Percentiles rank a stretch among this genome's conserved stretches.
Conservation (phyloP, 352 stramenopile genomes). For the Globisporangium irregulare region DNA sequence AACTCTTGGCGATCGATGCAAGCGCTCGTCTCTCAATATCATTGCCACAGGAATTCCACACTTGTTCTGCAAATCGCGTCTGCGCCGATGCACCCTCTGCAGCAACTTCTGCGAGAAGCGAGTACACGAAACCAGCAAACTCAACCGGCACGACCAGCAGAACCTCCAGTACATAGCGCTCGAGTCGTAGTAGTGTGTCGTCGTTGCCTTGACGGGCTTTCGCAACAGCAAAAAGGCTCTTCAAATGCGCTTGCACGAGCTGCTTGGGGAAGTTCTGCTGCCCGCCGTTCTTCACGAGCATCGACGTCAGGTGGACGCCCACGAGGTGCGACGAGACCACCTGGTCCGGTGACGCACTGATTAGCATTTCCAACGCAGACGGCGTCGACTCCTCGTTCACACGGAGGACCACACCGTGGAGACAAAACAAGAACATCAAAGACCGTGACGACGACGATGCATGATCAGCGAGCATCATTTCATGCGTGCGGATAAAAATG, state of each 20-base stretch:
- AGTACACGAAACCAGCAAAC: slow-evolving; percentile 46
- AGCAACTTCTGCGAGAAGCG: slow-evolving; percentile 31
- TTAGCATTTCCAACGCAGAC: slow-evolving; percentile 40
- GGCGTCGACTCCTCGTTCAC: slow-evolving; percentile 55
- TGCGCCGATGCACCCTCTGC: slow-evolving; percentile 13
- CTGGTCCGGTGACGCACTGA: neutral
- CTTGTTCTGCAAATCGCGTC: slow-evolving; percentile 18
- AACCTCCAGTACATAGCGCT: slow-evolving; percentile 46
- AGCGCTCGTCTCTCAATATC: slow-evolving; percentile 34
- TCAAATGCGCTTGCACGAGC: slow-evolving; percentile 65
- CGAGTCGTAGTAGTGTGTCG: neutral
- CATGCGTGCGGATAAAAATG: slow-evolving; percentile 74
- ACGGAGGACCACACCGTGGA: slow-evolving; percentile 54
- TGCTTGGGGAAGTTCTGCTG: slow-evolving; percentile 58
- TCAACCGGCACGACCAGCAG: slow-evolving; percentile 51
- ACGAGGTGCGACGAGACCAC: slow-evolving; percentile 21
- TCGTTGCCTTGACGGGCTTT: slow-evolving; percentile 3
- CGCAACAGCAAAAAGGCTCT: slow-evolving; percentile 26
- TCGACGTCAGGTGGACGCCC: slow-evolving; percentile 55
- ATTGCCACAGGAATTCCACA: slow-evolving; percentile 34
- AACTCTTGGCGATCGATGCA: slow-evolving; percentile 21
- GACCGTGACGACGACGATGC: slow-evolving; percentile 25
- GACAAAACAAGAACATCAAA: slow-evolving; percentile 63
- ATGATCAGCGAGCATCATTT: slow-evolving; percentile 84
- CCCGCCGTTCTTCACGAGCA: slow-evolving; percentile 54